Evolutionary conservation across 495 filamentous ascomycete genomes (phyloP), one percentile per base, ranked within the genome.

Genomic region (Neurospora tetraspora): DNA sequence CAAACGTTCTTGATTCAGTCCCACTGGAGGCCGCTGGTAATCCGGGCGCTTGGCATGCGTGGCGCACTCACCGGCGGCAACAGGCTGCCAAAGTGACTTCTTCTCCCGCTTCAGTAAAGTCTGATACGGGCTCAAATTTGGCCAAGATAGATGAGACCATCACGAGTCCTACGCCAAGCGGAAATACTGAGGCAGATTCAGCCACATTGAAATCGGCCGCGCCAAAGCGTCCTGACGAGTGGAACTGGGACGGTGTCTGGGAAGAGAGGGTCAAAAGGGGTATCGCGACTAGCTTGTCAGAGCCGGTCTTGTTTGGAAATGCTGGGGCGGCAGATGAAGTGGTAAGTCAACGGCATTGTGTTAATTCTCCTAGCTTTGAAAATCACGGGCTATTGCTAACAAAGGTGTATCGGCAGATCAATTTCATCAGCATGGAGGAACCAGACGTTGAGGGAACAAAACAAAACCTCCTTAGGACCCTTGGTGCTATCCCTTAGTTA

Each of bases 161-260:
- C 34, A 69, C 36, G 39, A 45, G 39, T 42, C 71, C 27, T 43
- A 39, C 27, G 16, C 18, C 34, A 74, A 27, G 34, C 37, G 39
- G 37, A 18, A 38, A 53, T 69, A 37, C 38, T 5, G 68, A 34
- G 34, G 31, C 45, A n/a, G 72, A 42, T 20, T 68, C 83, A 78
- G 76, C 77, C 77, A 72, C 71, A 18, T 71, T 69, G 18, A 73
- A 65, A 20, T 65, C 53, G 53, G 53, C 70, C 3, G 68, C 75
- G 23, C 78, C 85, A 59, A 87, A 90, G 69, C 85, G 86, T 37
- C 92, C 92, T 3, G 92, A 90, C 16, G 91, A 96, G 73, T 97
- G 94, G 94, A 95, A 94, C 79, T 97, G 94, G 94, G 93, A 97
- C 80, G 94, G 94, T 1, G 94, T 97, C 9, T 97, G 94, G 94